phyloP scores from a whole-genome alignment of 495 filamentous ascomycete species.

The Penicillium manginii region DNA sequence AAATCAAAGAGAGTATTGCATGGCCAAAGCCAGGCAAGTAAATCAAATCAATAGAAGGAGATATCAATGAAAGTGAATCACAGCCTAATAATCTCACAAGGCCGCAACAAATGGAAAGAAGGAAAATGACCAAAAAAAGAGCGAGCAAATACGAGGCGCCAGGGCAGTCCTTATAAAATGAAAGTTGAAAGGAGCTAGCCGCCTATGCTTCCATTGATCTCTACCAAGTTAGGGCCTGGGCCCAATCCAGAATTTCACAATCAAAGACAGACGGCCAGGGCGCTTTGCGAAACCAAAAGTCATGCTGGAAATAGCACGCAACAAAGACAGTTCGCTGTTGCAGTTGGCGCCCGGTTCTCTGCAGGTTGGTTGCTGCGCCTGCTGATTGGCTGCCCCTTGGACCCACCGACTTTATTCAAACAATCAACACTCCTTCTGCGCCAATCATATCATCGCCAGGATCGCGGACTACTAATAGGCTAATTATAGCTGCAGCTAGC shows the following conservation, averaged over 20 bases:
- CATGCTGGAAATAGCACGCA: constrained; percentile 6
- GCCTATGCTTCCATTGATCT: no score
- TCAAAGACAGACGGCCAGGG: constrained; percentile 1
- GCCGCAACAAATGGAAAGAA: not conserved
- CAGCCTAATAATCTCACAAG: constrained; percentile 10
- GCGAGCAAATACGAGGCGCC: not conserved
- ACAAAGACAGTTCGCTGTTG: constrained; percentile 15
- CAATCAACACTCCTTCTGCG: not conserved
- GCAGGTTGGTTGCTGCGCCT: not conserved
- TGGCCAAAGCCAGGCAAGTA: not conserved
- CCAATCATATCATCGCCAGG: constrained; percentile 1
- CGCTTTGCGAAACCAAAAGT: constrained; percentile 14
- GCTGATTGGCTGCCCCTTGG: constrained; percentile 19
- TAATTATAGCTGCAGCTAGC: constrained; percentile 6
- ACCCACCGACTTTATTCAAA: constrained; percentile 5
- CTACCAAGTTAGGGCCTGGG: no score
- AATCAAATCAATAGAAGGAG: not conserved
- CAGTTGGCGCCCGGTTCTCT: constrained; percentile 25
- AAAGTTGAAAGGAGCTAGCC: no score
- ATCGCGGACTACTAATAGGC: not conserved
- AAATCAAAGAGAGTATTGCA: constrained; percentile 8
- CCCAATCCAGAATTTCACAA: not conserved
- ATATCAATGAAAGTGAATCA: not conserved
- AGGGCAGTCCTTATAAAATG: constrained; percentile 8
- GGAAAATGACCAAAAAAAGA: constrained; percentile 6